Conservation (phyloP, 208 protist species). For the Porcisia hertigi region DNA sequence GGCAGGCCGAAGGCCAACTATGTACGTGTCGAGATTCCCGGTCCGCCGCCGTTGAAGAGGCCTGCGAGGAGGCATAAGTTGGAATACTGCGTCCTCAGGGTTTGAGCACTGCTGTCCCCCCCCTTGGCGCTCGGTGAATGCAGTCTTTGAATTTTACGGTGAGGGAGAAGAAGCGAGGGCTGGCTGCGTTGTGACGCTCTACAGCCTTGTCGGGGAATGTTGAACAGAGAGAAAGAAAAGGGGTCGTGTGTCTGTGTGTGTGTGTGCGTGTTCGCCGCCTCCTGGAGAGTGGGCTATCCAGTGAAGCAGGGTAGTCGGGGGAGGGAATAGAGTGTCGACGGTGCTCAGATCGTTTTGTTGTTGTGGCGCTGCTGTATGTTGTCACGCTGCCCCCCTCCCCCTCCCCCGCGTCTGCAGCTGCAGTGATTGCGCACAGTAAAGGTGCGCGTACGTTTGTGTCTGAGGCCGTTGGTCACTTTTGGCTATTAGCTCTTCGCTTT, state of each 20-base stretch:
- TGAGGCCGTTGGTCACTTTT: neutral
- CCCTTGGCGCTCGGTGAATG: neutral
- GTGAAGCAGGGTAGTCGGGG: no score
- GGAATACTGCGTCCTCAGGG: slow-evolving; percentile 17
- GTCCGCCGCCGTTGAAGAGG: neutral
- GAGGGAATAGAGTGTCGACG: no score
- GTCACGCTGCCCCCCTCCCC: no score
- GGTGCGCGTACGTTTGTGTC: neutral
- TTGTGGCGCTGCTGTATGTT: no score
- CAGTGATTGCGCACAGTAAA: neutral
- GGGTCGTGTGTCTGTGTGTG: neutral
- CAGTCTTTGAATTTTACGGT: no score
- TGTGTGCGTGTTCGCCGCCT: neutral
- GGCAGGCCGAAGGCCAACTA: neutral
- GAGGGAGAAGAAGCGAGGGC: neutral
- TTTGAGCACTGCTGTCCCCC: neutral
- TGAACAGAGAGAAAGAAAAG: neutral
- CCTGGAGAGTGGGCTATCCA: no score
- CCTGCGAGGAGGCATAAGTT: neutral
- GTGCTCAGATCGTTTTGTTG: no score
- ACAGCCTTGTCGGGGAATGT: neutral
- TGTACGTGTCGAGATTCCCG: neutral
- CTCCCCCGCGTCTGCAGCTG: no score
- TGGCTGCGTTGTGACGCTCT: neutral
- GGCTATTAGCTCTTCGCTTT: neutral